Base-by-base conservation (phyloP, 371 early-diverging fungal species). In the Rhizomucor pusillus region DNA sequence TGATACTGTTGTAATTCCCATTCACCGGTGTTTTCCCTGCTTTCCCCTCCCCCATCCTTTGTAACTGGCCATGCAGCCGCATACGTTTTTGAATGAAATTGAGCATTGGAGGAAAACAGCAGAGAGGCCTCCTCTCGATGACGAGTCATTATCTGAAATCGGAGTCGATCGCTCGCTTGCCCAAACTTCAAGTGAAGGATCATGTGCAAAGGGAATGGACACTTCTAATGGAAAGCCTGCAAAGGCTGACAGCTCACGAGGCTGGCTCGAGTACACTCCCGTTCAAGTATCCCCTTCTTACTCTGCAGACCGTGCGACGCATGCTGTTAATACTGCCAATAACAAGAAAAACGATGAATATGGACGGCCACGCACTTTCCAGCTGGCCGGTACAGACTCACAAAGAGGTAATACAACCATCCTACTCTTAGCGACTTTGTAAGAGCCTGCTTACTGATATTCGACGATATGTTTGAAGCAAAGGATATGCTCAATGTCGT, bases 401-500 rank as follows among this genome's bases (percentile, higher is more conserved):
- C 41, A 41, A 41, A 41, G 12, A 11, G 41, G 41, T 41, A n/a
- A n/a, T n/a, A n/a, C n/a, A n/a, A 19, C 29, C 5, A 12, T 29
- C 19, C 1, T 34, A 35, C 34, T 1, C 35, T 19, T 23, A 16
- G n/a, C 19, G n/a, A 20, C 18, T 34, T 36, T 37, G 37, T 19
- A 36, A 19, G 16, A 41, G 41, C 41, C 14, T 37, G 16, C 18
- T 29, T 34, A 20, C 13, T 19, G 19, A 37, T 16, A 34, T 23
- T 5, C 11, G 1, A 6, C 4, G 13, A 1, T 1, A 18, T 9
- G 12, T 11, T 34, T 29, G 9, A 33, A 58, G 60, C 54, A 33
- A 56, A 59, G 57, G 71, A 75, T 33, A 54, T 69, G 40, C 43
- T 75, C 24, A 63, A 65, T 19, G 63, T 64, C 11, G 72, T 75